Evolutionary conservation across 352 stramenopile species (phyloP).

Genomic region (Globisporangium perplexum): DNA sequence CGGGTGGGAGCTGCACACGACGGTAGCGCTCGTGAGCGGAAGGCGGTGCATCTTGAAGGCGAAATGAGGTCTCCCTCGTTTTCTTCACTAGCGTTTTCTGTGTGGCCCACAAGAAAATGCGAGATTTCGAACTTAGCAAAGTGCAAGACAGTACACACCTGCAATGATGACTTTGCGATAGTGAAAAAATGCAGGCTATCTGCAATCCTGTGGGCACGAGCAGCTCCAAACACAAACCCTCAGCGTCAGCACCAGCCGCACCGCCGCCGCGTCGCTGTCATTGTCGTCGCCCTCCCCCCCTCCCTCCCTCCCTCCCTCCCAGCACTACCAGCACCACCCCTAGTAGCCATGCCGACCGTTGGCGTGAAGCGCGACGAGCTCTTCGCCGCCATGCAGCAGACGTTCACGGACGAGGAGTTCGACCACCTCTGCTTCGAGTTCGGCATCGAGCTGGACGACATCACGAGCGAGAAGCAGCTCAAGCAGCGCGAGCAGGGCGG

Average conservation of each 20-base stretch:
- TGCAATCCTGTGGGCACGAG: not conserved
- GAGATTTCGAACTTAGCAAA: not conserved
- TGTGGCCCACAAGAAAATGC: constrained; percentile 1
- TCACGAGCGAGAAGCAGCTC: constrained; percentile 85
- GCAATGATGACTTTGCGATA: not conserved
- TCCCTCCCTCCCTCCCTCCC: not conserved
- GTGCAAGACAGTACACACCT: not conserved
- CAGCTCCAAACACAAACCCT: not conserved
- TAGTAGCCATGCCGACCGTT: constrained; percentile 95
- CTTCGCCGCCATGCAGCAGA: constrained; percentile 95
- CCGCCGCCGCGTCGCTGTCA: not conserved
- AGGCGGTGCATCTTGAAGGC: not conserved
- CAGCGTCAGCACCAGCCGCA: not conserved
- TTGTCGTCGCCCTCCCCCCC: no score
- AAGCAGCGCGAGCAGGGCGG: constrained; percentile 76
- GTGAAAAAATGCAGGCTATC: not conserved
- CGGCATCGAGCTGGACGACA: constrained; percentile 96
- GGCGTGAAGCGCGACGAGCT: constrained; percentile 96
- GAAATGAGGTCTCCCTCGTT: no score
- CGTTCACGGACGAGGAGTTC: constrained; percentile 98
- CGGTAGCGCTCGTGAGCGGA: not conserved
- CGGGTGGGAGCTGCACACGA: not conserved
- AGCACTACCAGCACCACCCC: not conserved
- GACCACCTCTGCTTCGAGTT: constrained; percentile 99
- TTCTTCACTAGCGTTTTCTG: no score